These are phyloP conservation scores for Coelastrella sp. DNA, from an alignment of 139 green algal genomes.

Conservation along the genomic window DNA sequence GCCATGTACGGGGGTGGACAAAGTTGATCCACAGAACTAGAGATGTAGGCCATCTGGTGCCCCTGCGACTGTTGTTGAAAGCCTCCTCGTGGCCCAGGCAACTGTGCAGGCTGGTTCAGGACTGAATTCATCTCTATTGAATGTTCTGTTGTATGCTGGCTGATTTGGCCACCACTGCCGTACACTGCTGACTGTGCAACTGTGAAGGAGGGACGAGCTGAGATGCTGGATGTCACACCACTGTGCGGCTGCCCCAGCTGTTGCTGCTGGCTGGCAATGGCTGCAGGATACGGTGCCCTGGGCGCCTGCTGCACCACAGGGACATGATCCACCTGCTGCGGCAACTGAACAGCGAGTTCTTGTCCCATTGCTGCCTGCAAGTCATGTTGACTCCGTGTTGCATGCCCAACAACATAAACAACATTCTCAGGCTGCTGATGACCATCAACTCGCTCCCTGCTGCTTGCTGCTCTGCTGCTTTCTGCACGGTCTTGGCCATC, in stretches of 20 bases:
- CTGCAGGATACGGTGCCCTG: not conserved
- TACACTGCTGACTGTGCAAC: not conserved
- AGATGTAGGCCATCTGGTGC: not conserved
- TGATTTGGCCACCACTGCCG: not conserved
- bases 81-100: not conserved
- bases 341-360: not conserved
- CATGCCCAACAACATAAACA: not conserved
- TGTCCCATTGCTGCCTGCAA: not conserved
- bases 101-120: not conserved
- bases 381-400: not conserved
- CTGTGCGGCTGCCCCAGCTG: slow-evolving; percentile 5
- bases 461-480: slow-evolving; percentile 1
- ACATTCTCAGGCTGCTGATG: not conserved
- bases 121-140: not conserved
- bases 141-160: not conserved
- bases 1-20: not conserved
- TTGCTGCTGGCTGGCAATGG: not conserved
- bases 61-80: not conserved
- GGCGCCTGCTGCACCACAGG: not conserved
- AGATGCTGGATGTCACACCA: not conserved
- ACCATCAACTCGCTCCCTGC: not conserved
- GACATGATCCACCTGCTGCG: not conserved
- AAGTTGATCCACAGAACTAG: not conserved
- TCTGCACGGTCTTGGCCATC: not conserved
- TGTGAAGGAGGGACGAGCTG: not conserved